Evolutionary conservation across 2,329 filamentous ascomycete species (phyloP).

Genomic region (Cladophialophora immunda): DNA sequence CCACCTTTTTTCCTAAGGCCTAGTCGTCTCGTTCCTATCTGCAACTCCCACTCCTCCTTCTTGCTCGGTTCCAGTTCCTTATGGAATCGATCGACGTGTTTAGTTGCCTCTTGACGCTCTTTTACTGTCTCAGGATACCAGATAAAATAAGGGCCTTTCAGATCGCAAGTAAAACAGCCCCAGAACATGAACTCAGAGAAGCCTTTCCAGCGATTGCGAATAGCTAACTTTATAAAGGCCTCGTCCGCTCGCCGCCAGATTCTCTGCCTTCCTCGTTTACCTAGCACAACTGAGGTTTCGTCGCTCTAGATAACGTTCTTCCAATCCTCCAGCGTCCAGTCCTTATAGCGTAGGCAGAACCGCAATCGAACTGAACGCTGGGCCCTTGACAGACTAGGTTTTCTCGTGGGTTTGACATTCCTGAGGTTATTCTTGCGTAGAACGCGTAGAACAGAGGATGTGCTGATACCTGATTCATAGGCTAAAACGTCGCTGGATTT

Average conservation of each 20-base stretch:
- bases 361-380: constrained; percentile 25
- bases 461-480: constrained; percentile 24
- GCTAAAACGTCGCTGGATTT: constrained; percentile 34
- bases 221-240: constrained; percentile 27
- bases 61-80: constrained; percentile 23
- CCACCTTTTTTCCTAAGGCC: constrained; percentile 24
- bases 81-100: constrained; percentile 38
- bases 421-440: constrained; percentile 24
- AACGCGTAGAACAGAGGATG: constrained; percentile 12
- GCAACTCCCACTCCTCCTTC: constrained; percentile 35
- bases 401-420: constrained; percentile 34
- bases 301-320: constrained; percentile 41
- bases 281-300: constrained; percentile 37
- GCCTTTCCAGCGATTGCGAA: constrained; percentile 34
- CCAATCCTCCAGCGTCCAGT: constrained; percentile 40
- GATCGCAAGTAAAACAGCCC: constrained; percentile 21
- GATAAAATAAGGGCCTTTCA: constrained; percentile 19
- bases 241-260: constrained; percentile 31
- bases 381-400: constrained; percentile 29
- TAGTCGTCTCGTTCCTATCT: constrained; percentile 33
- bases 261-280: constrained; percentile 20
- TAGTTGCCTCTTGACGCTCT: constrained; percentile 44
- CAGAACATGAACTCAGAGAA: constrained; percentile 44
- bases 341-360: constrained; percentile 32
- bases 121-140: constrained; percentile 1